A percentile compares a stretch with the other conserved stretches of the same genome.
phyloP scores from a whole-genome alignment of 1,284 basidiomycete genomes.

The Sporisorium scitamineum region DNA sequence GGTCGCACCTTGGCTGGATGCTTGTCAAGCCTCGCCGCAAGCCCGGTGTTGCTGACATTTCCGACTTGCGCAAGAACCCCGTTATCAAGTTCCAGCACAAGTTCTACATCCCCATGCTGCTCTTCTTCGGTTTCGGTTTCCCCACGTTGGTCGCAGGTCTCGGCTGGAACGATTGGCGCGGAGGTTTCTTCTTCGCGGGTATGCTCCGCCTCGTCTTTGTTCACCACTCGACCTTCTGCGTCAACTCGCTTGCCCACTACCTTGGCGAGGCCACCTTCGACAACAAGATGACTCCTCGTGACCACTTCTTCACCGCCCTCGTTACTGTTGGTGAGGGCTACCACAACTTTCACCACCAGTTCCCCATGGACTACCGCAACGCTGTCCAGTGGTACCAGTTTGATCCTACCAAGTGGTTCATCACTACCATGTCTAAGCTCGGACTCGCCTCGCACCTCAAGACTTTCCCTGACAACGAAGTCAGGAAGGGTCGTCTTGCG shows the following conservation, averaged over 20 bases:
- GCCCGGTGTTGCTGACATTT: slow-evolving; percentile 68
- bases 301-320: slow-evolving; percentile 67
- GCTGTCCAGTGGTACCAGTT: slow-evolving; percentile 68
- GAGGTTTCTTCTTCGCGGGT: slow-evolving; percentile 68
- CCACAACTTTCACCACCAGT: slow-evolving; percentile 70
- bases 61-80: slow-evolving; percentile 64
- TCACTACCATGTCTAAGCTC: slow-evolving; percentile 54
- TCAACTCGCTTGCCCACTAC: slow-evolving; percentile 69
- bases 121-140: slow-evolving; percentile 65
- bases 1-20: slow-evolving; percentile 69
- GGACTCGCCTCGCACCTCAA: slow-evolving; percentile 67
- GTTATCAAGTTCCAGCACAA: slow-evolving; percentile 69
- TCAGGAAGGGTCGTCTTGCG: slow-evolving; percentile 65
- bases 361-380: slow-evolving; percentile 69
- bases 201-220: slow-evolving; percentile 66
- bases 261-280: slow-evolving; percentile 68
- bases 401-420: slow-evolving; percentile 69
- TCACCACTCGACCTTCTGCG: slow-evolving; percentile 69
- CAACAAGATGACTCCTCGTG: slow-evolving; percentile 68
- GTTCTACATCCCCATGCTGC: slow-evolving; percentile 66
- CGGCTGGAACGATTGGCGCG: slow-evolving; percentile 68
- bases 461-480: slow-evolving; percentile 68
- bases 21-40: slow-evolving; percentile 67
- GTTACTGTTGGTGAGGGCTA: slow-evolving; percentile 68
- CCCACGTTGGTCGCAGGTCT: slow-evolving; percentile 68